Evolutionary conservation across 2,329 filamentous ascomycete species (phyloP), one percentile per base, ranked within the genome.

Genomic region (Dactylellina cionopaga): DNA sequence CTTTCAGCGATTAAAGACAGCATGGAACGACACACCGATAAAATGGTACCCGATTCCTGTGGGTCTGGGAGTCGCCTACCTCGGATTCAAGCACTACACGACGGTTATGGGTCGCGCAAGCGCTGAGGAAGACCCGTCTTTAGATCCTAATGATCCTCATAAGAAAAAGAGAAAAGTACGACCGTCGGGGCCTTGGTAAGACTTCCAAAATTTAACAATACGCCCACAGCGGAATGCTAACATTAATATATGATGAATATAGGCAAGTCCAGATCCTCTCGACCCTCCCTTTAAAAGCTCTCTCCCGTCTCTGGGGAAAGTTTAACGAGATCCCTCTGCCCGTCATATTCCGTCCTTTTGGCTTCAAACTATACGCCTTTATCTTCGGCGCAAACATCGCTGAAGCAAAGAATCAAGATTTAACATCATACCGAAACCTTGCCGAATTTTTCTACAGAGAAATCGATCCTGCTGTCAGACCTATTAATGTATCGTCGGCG

Each of bases 391-490:
- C 96, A 79, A 90, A 89, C 80, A 86, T 99, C 66, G 86, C 89
- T 69, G 95, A 99, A 82, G 89, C 97, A 15, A 87, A 89, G 29
- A 93, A 99, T 79, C 87, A 89, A 15, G 95, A 99, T 77, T 87
- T 99, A 17, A 92, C 91, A 79, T 87, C 86, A 49, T 99, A 95
- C 80, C 91, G 92, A 17, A 99, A 99, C 79, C 87, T 99, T 39
- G 92, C 94, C 4, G 88, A 94, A 68, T 99, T 99, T 84, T 99
- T 99, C 84, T 99, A 98, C 81, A 92, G 95, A 74, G 92, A 89
- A 0, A 85, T 99, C 71, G 98, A 97, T 80, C 92, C 94, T 4
- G 94, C 93, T 31, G 88, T 86, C 10, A 89, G 95, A 24, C 93
- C 93, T 0, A 84, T 99, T 11, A 92, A 98, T 78, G 88, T 94